Conservation (phyloP, 768 basidiomycete species). For the Krasilnikovozyma curviuscula region DNA sequence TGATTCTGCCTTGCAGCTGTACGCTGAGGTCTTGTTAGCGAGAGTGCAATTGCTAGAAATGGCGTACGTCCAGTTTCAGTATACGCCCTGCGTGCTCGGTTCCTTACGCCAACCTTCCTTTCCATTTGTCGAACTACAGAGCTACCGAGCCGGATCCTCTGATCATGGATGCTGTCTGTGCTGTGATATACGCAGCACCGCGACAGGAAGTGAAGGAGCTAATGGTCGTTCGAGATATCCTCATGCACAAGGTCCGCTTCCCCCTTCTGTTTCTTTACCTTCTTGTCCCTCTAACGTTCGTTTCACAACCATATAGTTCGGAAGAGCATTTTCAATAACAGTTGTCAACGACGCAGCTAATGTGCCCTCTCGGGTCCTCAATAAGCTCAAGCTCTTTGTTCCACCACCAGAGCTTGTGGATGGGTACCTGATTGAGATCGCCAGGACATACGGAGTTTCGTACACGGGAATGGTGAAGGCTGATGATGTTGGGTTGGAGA, state of each 20-base stretch:
- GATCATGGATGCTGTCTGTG: constrained; percentile 65
- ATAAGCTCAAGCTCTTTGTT: constrained; percentile 49
- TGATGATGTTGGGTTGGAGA: constrained; percentile 10
- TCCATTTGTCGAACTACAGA: not conserved
- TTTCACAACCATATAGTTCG: constrained; percentile 33
- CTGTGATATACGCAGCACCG: constrained; percentile 76
- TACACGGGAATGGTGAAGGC: constrained; percentile 24
- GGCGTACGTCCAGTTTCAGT: constrained; percentile 34
- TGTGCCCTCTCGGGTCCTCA: constrained; percentile 62
- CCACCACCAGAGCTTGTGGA: constrained; percentile 62
- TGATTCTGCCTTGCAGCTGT: constrained; percentile 32
- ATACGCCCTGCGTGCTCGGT: constrained; percentile 1
- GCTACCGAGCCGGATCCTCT: constrained; percentile 61
- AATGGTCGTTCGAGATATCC: constrained; percentile 71
- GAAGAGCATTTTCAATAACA: constrained; percentile 67
- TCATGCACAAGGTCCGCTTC: constrained; percentile 61
- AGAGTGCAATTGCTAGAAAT: constrained; percentile 77
- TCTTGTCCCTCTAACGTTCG: not conserved
- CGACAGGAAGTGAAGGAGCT: constrained; percentile 76
- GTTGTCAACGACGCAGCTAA: constrained; percentile 62
- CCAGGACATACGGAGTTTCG: constrained; percentile 72
- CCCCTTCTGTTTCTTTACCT: too few relatives aligned
- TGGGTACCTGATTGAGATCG: constrained; percentile 73
- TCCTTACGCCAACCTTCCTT: not conserved
- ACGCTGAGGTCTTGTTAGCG: constrained; percentile 80